Evolutionary conservation across 805 yeast species (phyloP), one percentile per base, ranked within the genome.

Genomic region (Kuraishia piskuri): DNA sequence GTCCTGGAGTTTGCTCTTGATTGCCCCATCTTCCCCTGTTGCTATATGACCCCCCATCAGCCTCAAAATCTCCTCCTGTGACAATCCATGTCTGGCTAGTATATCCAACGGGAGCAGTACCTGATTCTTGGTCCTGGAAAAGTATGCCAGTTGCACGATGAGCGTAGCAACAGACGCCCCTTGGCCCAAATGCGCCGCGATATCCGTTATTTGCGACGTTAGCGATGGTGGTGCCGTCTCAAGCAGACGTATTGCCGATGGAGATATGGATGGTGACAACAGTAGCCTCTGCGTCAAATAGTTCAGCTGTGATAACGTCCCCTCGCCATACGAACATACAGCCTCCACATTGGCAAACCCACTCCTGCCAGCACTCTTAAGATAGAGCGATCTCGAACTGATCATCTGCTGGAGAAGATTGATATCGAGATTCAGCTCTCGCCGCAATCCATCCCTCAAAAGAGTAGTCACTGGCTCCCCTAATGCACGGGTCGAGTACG

Each of bases 111-210:
- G 96, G 46, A 89, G 65, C 36, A 82, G 74, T 14, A 86, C 73
- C 48, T 73, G 77, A 54, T 77, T 74, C 24, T 78, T 73, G 31
- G 70, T 62, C 21, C 67, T 63, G 0, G 87, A 83, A 64, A 81
- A 83, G 65, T 76, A 86, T 22, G 72, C 71, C 50, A 83, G 63
- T 0, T 86, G 88, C 51, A 85, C 69, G 14, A 89, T 72, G 66
- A 80, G 73, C 2, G 86, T 75, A 1, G 89, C 83, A 12, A 89
- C 73, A 0, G 90, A 84, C 0, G 85, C 79, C 1, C 94, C 88
- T 65, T 89, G 95, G 6, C 96, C 96, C 44, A 89, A 68, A 67
- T 88, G 96, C 0, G 95, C 94, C 10, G 82, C 77, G 9, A 84
- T 77, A 56, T 86, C 88, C 36, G 82, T 75, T 8, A 82, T 68